Evolutionary conservation across 805 yeast genomes (phyloP).

Genomic region (Lachancea dasiensis): DNA sequence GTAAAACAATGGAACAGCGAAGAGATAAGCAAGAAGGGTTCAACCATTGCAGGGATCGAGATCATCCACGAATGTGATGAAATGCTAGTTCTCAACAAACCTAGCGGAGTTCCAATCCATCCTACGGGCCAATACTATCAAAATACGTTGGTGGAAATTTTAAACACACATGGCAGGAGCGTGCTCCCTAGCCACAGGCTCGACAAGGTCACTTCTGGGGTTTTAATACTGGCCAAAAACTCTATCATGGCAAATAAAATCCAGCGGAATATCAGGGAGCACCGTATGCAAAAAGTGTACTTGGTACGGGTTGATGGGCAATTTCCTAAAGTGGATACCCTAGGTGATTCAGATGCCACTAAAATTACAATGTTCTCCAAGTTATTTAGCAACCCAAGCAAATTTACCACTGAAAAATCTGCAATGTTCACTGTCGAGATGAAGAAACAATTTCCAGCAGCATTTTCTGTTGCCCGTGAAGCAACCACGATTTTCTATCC

Average conservation of each 20-base stretch:
- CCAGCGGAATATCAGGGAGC: slow-evolving; percentile 50
- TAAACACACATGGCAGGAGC: slow-evolving; percentile 50
- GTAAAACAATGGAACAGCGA: slow-evolving; percentile 40
- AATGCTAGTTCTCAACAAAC: slow-evolving; percentile 82
- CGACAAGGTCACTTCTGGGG: slow-evolving; percentile 88
- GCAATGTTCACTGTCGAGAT: slow-evolving; percentile 72
- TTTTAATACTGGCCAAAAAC: slow-evolving; percentile 49
- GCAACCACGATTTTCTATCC: slow-evolving; percentile 67
- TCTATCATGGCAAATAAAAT: slow-evolving; percentile 52
- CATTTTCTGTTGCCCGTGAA: slow-evolving; percentile 41
- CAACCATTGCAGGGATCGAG: slow-evolving; percentile 40
- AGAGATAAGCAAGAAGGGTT: slow-evolving; percentile 11
- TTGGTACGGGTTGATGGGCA: slow-evolving; percentile 81
- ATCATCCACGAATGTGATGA: slow-evolving; percentile 68
- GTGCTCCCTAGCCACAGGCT: slow-evolving; percentile 83
- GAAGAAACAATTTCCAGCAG: slow-evolving; percentile 51
- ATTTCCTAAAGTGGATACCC: slow-evolving; percentile 45
- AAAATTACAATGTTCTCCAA: not conserved
- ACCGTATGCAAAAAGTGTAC: slow-evolving; percentile 69
- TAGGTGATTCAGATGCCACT: not conserved
- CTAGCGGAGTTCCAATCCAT: slow-evolving; percentile 90
- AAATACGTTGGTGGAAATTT: slow-evolving; percentile 65
- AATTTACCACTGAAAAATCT: slow-evolving; percentile 16
- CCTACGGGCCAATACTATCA: slow-evolving; percentile 83
- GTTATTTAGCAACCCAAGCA: slow-evolving; percentile 10